phyloP scores from a whole-genome alignment of 139 green algal genomes.

The Edaphochlamys debaryana region DNA sequence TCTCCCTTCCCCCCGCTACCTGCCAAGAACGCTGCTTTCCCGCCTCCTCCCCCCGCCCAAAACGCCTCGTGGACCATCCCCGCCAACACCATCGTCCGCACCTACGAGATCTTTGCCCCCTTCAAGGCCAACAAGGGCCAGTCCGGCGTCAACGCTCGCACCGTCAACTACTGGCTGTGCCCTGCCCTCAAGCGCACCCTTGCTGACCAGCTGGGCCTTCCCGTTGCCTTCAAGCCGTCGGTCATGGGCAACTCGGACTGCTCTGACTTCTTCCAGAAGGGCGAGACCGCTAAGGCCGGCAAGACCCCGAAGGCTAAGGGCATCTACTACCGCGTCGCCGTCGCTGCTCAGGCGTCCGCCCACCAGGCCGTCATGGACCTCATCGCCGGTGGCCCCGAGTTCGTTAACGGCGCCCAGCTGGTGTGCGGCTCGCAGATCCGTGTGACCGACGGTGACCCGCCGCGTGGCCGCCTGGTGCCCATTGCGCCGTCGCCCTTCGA shows the following conservation, averaged over 20 bases:
- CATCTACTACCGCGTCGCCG: conserved; percentile 22
- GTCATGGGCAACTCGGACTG: conserved; percentile 4
- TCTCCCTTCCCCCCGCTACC: neutral
- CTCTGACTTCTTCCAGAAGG: conserved; percentile 3
- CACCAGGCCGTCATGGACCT: conserved; percentile 1
- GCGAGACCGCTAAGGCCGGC: too few species aligned
- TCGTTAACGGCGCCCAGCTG: neutral
- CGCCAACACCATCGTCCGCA: neutral
- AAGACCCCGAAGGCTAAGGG: neutral
- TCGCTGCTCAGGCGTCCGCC: neutral
- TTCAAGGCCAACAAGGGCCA: neutral
- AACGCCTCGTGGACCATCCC: neutral
- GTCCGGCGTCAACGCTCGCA: neutral
- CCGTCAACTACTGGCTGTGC: conserved; percentile 29
- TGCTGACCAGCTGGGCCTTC: neutral
- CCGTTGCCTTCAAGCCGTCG: conserved; percentile 12
- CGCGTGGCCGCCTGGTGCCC: neutral
- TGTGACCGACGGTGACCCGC: neutral
- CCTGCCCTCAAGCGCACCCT: conserved; percentile 13
- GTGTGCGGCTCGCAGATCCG: conserved; percentile 26
- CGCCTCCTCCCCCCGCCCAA: neutral
- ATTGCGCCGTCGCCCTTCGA: conserved; percentile 11
- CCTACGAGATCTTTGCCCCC: conserved; percentile 32
- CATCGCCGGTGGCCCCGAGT: neutral
- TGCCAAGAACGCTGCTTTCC: conserved; percentile 20